phyloP scores from a whole-genome alignment of 768 basidiomycete species.

The Termitomyces heimii region DNA sequence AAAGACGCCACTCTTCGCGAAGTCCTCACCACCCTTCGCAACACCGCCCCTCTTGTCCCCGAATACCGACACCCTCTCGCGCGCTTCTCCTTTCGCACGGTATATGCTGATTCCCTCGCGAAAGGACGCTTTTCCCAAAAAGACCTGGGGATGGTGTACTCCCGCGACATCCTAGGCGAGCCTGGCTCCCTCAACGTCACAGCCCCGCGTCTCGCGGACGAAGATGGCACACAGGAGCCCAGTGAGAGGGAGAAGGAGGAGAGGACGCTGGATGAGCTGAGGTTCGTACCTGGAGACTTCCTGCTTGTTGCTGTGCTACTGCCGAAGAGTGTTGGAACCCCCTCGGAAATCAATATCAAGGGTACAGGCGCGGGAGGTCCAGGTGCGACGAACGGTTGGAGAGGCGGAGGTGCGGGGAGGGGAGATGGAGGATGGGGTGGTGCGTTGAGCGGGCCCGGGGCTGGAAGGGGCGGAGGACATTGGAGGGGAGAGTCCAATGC shows the following conservation, averaged over 20 bases:
- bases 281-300: constrained; percentile 79
- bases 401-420: constrained; percentile 20
- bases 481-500: constrained; percentile 67
- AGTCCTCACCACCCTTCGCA: constrained; percentile 71
- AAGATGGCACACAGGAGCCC: constrained; percentile 23
- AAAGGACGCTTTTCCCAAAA: constrained; percentile 70
- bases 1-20: constrained; percentile 80
- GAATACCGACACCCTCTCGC: constrained; percentile 82
- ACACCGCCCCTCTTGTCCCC: constrained; percentile 55
- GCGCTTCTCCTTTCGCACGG: constrained; percentile 73
- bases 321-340: constrained; percentile 56
- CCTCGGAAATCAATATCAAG: constrained; percentile 49
- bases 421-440: constrained; percentile 45
- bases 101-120: constrained; percentile 69
- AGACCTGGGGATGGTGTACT: constrained; percentile 78
- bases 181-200: constrained; percentile 54
- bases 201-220: constrained; percentile 58
- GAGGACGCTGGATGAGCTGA: constrained; percentile 70
- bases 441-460: constrained; percentile 25
- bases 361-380: constrained; percentile 24
- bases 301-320: constrained; percentile 69
- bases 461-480: constrained; percentile 57
- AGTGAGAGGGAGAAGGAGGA: constrained; percentile 53
- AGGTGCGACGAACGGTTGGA: constrained; percentile 27
- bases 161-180: constrained; percentile 80